Base-by-base conservation (phyloP, 352 stramenopile genomes). In the Blastocystis sp. region DNA sequence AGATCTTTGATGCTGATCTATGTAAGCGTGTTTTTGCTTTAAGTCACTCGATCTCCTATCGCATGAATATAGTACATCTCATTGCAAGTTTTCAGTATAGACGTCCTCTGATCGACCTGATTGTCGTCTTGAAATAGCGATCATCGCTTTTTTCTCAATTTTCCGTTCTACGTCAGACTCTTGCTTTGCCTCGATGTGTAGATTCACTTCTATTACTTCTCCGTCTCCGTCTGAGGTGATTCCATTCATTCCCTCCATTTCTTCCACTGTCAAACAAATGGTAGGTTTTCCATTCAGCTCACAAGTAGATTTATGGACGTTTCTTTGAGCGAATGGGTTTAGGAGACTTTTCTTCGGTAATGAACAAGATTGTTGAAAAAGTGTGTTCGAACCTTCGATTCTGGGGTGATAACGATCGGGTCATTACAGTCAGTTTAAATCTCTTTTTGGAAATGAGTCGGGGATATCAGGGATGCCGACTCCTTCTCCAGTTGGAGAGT, bases 361-460 rank as follows among this genome's bases (percentile, higher is more conserved):
- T 88, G 62, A 88, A 88, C 63, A 59, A 56, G 11, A 77, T 88
- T 4, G 66, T 88, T 34, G 77, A 88, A 39, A 88, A 88, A 53
- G 41, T 88, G 0, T 79, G 62, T 18, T 56, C 37, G 6, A 88
- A 88, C 26, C 39, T 88, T 26, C 62, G 66, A 29, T 88, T 61
- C 55, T 88, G 77, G 77, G 55, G 77, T 34, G 77, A 88, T 13
- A 45, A 54, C 34, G 50, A 61, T 23, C 9, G 26, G 20, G 66
- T 88, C 13, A 56, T 88, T 34, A 6, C 37, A 15, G 53, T 45
- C 15, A 88, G 77, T 64, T 34, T 88, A 7, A 34, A 64, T 26
- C 66, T 88, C 2, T 88, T 88, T 26, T n/a, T 79, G 66, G 45
- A 56, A 47, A 29, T 88, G 66, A 88, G 62, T 29, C 43, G 69